phyloP scores from a whole-genome alignment of 352 stramenopile genomes.

The Globisporangium rhizosaccharum region DNA sequence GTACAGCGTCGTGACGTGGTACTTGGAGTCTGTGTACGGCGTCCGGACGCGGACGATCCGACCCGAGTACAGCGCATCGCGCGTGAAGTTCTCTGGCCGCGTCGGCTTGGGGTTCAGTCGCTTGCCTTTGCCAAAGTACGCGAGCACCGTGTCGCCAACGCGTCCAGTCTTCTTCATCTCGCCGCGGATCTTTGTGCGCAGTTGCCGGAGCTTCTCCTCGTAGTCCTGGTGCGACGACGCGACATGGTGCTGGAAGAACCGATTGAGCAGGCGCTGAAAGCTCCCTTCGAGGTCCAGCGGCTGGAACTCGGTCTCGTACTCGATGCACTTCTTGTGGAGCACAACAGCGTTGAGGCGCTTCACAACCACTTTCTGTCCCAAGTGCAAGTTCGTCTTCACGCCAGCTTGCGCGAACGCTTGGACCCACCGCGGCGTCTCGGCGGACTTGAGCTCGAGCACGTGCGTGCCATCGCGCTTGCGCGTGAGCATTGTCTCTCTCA shows the following conservation, averaged over 20 bases:
- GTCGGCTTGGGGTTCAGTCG: slow-evolving; percentile 39
- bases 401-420: slow-evolving; percentile 40
- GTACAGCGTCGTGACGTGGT: slow-evolving; percentile 37
- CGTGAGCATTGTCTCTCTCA: slow-evolving; percentile 32
- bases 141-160: slow-evolving; percentile 43
- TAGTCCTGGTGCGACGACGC: slow-evolving; percentile 30
- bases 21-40: slow-evolving; percentile 45
- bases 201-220: slow-evolving; percentile 31
- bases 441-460: slow-evolving; percentile 52
- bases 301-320: slow-evolving; percentile 52
- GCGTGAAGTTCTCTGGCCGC: slow-evolving; percentile 36
- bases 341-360: slow-evolving; percentile 49
- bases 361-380: slow-evolving; percentile 47
- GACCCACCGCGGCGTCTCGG: slow-evolving; percentile 48
- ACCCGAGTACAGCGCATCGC: slow-evolving; percentile 41
- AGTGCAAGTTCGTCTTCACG: slow-evolving; percentile 42
- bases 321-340: slow-evolving; percentile 56
- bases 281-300: slow-evolving; percentile 61
- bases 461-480: slow-evolving; percentile 23
- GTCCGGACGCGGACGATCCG: slow-evolving; percentile 49
- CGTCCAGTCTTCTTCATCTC: slow-evolving; percentile 55
- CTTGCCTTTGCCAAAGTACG: slow-evolving; percentile 54
- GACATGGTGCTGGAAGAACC: slow-evolving; percentile 45
- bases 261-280: slow-evolving; percentile 64
- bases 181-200: slow-evolving; percentile 35